Base-by-base conservation (phyloP, 495 filamentous ascomycete species). In the Gamarada debralockiae region DNA sequence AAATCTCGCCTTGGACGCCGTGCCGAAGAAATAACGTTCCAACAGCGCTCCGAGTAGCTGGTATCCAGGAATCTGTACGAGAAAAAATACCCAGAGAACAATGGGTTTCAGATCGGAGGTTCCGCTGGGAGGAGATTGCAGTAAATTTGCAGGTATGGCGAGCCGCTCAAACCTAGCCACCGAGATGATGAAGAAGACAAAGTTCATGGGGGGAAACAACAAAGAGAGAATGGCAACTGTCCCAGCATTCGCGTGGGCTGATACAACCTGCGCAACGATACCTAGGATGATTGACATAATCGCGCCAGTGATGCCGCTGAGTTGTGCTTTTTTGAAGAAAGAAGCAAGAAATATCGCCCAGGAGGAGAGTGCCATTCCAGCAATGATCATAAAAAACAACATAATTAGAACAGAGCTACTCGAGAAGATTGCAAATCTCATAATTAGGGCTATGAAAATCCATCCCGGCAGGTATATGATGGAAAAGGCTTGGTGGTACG, bases 301-400 rank as follows among this genome's bases (percentile, higher is more conserved):
- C 10, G 81, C 80, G 3, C 79, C 69, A 4, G 80, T 73, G 48
- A 90, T 87, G 20, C 89, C 89, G 46, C 79, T 88, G 20, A 93
- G 73, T 66, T 93, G 89, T 1, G 89, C 81, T 62, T 78, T 84
- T 51, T 80, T 85, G 69, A 92, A 93, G 62, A 92, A 87, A 12
- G 84, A 69, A 0, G 81, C 85, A 1, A 80, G 78, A 23, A 91
- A 74, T 43, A 92, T 77, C 0, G 86, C 83, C 59, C 86, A 84
- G 3, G 83, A 87, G 0, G 78, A 71, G 15, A 89, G 66, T 8
- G 86, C 74, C 3, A 87, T 65, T 1, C 88, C 89, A n/a, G 75
- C 60, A 12, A 90, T 70, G 21, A 91, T 63, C 65, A 79, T 83
- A 48, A 87, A 61, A 33, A 93, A 55, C 22, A 87, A 65, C 22